Evolutionary conservation across 2,329 filamentous ascomycete species (phyloP).

Genomic region (Calonectria henricotiae): DNA sequence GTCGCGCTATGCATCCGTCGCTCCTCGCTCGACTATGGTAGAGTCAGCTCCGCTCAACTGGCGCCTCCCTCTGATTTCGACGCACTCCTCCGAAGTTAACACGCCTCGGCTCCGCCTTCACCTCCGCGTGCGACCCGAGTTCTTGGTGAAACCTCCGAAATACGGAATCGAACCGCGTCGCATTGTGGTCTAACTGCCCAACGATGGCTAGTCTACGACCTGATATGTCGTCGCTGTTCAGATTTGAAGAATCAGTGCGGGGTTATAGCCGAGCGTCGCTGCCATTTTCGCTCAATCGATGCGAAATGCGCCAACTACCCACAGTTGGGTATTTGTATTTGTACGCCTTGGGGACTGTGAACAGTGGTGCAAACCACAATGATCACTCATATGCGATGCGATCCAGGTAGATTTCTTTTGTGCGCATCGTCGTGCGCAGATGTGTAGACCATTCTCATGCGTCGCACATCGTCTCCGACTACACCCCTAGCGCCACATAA

Average conservation of each 20-base stretch:
- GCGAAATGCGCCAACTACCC: slow-evolving; percentile 23
- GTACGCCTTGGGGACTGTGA: not conserved
- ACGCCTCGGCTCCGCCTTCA: slow-evolving; percentile 32
- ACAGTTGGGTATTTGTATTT: not conserved
- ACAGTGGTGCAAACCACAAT: no score
- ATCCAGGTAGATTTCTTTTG: not conserved
- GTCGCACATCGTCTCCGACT: slow-evolving; percentile 16
- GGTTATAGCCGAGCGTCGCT: slow-evolving; percentile 14
- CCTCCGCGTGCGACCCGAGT: slow-evolving; percentile 50
- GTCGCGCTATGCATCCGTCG: slow-evolving; percentile 1
- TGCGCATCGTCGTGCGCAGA: slow-evolving; percentile 12
- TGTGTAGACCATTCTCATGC: not conserved
- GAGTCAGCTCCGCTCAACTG: not conserved
- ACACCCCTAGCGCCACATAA: not conserved
- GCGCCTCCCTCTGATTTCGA: slow-evolving; percentile 9
- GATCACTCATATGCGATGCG: not conserved
- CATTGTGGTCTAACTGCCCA: slow-evolving; percentile 27
- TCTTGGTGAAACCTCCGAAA: slow-evolving; percentile 39
- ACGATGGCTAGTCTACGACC: slow-evolving; percentile 9
- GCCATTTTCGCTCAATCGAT: not conserved
- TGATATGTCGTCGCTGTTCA: not conserved
- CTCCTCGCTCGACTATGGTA: not conserved
- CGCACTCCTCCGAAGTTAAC: slow-evolving; percentile 31
- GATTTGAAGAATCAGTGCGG: slow-evolving; percentile 18
- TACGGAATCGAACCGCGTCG: slow-evolving; percentile 24